Conservation (phyloP, 805 yeast genomes). For the Sugiyamaella mastotermitis region DNA sequence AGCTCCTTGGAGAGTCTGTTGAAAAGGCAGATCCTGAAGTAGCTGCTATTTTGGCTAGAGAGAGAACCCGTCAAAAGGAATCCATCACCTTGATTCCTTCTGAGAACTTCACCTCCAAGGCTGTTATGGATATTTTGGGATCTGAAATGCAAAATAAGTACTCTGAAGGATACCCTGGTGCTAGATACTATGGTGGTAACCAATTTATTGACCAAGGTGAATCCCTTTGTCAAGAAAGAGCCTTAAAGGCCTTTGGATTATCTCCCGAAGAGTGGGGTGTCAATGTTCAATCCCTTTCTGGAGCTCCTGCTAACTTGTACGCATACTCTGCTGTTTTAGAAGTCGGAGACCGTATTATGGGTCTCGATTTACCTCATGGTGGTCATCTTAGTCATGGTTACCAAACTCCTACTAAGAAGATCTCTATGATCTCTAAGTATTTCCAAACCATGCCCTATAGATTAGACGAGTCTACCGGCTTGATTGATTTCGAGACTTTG, state of each 20-base stretch:
- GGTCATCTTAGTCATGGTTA: slow-evolving; percentile 98
- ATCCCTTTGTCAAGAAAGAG: slow-evolving; percentile 83
- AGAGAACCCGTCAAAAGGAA: slow-evolving; percentile 80
- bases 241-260: slow-evolving; percentile 73
- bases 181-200: slow-evolving; percentile 97
- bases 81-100: slow-evolving; percentile 91
- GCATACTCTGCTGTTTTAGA: slow-evolving; percentile 85
- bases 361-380: slow-evolving; percentile 96
- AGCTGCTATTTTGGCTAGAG: slow-evolving; percentile 66
- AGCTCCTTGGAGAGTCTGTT: slow-evolving; percentile 16
- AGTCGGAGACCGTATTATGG: slow-evolving; percentile 93
- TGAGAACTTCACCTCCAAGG: slow-evolving; percentile 91
- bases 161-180: slow-evolving; percentile 98
- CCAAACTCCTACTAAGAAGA: slow-evolving; percentile 84
- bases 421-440: slow-evolving; percentile 86
- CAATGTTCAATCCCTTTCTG: slow-evolving; percentile 90
- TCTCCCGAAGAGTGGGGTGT: slow-evolving; percentile 91
- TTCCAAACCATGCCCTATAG: slow-evolving; percentile 98
- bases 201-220: slow-evolving; percentile 91
- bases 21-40: slow-evolving; percentile 69
- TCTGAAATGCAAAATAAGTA: slow-evolving; percentile 97
- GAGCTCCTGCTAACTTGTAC: slow-evolving; percentile 94
- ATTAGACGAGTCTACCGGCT: slow-evolving; percentile 76
- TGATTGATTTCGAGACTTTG: slow-evolving; percentile 85
- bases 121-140: slow-evolving; percentile 91